Evolutionary conservation across 768 basidiomycete species (phyloP).

Genomic region (Agrocybe pediades): DNA sequence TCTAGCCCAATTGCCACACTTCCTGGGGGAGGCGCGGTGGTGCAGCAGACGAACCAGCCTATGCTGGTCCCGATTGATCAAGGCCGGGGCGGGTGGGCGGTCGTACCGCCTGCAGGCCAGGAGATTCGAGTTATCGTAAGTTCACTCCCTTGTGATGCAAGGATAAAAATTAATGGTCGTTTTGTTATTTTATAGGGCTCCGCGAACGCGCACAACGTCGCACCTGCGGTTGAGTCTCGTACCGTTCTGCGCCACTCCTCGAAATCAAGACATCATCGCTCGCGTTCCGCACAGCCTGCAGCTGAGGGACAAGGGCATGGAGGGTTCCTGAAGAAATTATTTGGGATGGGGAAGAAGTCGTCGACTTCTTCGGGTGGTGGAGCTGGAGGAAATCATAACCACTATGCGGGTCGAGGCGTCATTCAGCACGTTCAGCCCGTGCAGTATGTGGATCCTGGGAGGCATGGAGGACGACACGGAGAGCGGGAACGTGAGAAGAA

Average conservation of each 20-base stretch:
- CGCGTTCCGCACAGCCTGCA: not conserved
- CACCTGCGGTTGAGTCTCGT: not conserved
- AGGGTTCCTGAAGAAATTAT: not conserved
- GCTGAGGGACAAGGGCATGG: no score
- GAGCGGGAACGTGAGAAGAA: not conserved
- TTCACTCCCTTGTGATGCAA: not conserved
- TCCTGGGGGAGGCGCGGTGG: no score
- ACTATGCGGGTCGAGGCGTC: not conserved
- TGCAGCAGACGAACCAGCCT: conserved; percentile 14
- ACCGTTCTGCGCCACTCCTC: not conserved
- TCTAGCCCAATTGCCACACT: no score
- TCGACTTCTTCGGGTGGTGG: not conserved
- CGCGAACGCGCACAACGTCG: not conserved
- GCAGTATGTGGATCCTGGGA: not conserved
- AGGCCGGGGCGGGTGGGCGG: conserved; percentile 19
- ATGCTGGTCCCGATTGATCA: conserved; percentile 18
- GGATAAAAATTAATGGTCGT: not conserved
- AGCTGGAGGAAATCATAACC: no score
- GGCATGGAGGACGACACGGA: not conserved
- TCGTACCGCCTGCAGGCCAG: conserved; percentile 22
- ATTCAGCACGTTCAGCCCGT: not conserved
- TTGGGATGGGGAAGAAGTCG: not conserved
- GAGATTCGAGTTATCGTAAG: conserved; percentile 16
- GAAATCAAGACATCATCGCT: not conserved
- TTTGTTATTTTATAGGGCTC: not conserved